Base-by-base conservation (phyloP, 148 eudicot species). In the Vaccinium vitisidaea region DNA sequence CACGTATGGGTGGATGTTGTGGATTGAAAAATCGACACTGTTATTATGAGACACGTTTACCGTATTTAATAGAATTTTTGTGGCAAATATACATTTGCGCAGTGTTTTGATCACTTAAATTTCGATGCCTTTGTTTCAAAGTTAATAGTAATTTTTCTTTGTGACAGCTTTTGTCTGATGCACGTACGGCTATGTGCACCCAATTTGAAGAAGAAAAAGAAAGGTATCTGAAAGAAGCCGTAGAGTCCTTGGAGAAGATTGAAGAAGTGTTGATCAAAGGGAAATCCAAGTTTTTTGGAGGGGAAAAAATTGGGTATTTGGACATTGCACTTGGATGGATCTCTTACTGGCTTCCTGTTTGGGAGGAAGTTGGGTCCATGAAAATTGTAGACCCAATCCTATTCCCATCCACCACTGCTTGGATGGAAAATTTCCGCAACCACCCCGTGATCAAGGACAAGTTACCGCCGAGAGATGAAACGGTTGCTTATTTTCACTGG, bases 311-410 rank as follows among this genome's bases (percentile, higher is more conserved):
- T 27, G 90, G 86, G 54, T 86, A 80, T 58, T 8, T 86, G 78
- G 88, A 86, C 77, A 19, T 88, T 23, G 82, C 79, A 70, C n/a
- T 86, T 6, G 90, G 90, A 71, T 86, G 74, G 56, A 67, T 86
- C 36, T 15, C 85, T 25, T 27, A 81, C 12, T 46, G 25, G 63
- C 13, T 86, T 39, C 87, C 85, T 8, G 32, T 79, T 49, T 84
- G 78, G 85, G 90, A 88, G 75, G 88, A 88, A 36, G 21, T 86
- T 32, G 32, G 71, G 5, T 59, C 75, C 32, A 63, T 88, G 21
- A 86, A 82, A 67, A 78, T 88, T 52, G 14, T 82, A 0, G 88
- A 86, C 65, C 55, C 88, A 0, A 7, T 23, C 6, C 80, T 70
- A 52, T 88, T 88, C 58, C 88, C 87, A 23, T 43, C 65, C 56